Evolutionary conservation across 2,329 filamentous ascomycete species (phyloP).

Genomic region (Monilinia laxa): DNA sequence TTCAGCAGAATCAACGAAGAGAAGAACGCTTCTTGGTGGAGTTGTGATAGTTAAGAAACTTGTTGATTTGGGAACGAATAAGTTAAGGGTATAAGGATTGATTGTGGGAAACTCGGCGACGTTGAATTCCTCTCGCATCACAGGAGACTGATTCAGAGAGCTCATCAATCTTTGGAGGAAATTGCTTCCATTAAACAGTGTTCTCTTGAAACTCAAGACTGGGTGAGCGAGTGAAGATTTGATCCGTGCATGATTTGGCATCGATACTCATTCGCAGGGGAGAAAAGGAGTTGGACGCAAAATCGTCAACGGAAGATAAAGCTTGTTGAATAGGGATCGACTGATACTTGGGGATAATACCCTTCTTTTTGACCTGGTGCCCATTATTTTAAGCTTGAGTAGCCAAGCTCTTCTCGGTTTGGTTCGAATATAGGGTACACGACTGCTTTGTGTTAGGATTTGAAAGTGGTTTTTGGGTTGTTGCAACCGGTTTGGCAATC

Average conservation of each 20-base stretch:
- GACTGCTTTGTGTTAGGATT: neutral
- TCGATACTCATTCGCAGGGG: neutral
- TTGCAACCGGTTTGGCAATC: no score
- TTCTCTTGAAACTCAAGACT: no score
- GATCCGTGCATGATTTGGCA: neutral
- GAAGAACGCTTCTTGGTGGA: neutral
- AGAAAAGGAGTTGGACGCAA: neutral
- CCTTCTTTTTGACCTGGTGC: neutral
- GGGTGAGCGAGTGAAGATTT: neutral
- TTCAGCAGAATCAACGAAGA: neutral
- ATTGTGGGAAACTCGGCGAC: neutral
- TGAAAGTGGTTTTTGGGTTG: neutral
- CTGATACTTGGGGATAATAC: neutral
- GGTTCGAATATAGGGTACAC: neutral
- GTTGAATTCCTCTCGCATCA: neutral
- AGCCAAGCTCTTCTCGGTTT: neutral
- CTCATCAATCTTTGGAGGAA: no score
- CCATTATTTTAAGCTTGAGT: neutral
- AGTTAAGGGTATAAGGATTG: neutral
- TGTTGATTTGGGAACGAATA: neutral
- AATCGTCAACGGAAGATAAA: no score
- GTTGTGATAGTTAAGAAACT: neutral
- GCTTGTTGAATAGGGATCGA: no score
- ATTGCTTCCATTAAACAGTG: neutral
- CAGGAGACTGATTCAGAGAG: neutral